Evolutionary conservation across 2,329 filamentous ascomycete species (phyloP), one percentile per base, ranked within the genome.

Genomic region (Orbilia javanica): DNA sequence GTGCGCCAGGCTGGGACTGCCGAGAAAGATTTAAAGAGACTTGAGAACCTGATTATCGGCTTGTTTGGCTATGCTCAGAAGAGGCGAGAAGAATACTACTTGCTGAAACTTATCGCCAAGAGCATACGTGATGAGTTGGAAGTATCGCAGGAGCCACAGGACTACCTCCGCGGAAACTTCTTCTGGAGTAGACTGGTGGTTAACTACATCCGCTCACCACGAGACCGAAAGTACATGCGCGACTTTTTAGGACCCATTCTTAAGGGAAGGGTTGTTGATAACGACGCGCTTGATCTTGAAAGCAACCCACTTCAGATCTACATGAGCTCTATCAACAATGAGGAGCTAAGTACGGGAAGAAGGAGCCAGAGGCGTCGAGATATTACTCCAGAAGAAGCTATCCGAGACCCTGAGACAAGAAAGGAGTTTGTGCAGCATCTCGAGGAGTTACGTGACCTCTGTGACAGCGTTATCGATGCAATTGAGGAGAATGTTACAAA

Each of bases 261-360:
- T 81, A 92, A 92, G 79, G 93, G 97, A 83, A 95, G 96, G 82
- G 94, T 99, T 82, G 91, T 98, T 68, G 96, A 97, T 68, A 96
- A 97, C 81, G 91, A 94, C 11, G 91, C 91, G 4, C 87, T 99
- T 36, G 95, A 99, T 83, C 87, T 99, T 27, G 96, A 99, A 84
- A 97, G 95, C 83, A 96, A 99, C 82, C 96, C 96, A 0, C 91
- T 98, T 87, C 95, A 98, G 81, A 99, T 99, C 72, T 98, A 99
- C 85, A 90, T 93, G 48, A 96, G 94, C 4, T 91, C 93, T 13
- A 96, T 99, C 85, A 98, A 96, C 85, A 97, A 99, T 82, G 95
- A 98, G 84, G 96, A 99, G 85, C 89, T 99, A 25, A 91, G 93
- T 18, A 99, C 96, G 0, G 96, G 96, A 3, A 90, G 90, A 80